Evolutionary conservation across 2,329 filamentous ascomycete species (phyloP).

Genomic region (Epicoccum sorghinum): DNA sequence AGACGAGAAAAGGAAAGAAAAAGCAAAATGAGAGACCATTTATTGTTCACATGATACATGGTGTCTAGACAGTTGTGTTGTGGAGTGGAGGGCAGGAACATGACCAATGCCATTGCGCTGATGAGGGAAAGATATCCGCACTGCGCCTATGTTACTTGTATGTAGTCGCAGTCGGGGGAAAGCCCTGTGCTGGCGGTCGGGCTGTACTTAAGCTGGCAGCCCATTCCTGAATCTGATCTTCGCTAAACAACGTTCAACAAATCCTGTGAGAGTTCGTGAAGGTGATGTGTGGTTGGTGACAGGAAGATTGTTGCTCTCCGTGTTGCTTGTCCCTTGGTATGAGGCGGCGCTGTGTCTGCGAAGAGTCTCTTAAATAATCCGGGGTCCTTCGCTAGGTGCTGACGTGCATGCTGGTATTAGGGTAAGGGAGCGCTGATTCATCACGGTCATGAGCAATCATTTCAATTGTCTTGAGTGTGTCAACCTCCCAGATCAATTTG

Average conservation of each 20-base stretch:
- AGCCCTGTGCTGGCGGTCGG: conserved; percentile 90
- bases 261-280: no score
- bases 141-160: conserved; percentile 17
- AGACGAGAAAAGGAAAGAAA: conserved; percentile 24
- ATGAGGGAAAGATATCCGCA: conserved; percentile 99
- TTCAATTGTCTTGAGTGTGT: no score
- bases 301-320: no score
- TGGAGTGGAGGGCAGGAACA: conserved; percentile 28
- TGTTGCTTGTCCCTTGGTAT: no score
- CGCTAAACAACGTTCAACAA: neutral
- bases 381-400: no score
- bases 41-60: conserved; percentile 9
- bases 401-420: no score
- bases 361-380: no score
- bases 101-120: conserved; percentile 68
- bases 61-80: conserved; percentile 1
- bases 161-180: conserved; percentile 71
- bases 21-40: conserved; percentile 35
- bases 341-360: no score
- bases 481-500: no score
- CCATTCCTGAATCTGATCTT: conserved; percentile 52
- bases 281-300: no score
- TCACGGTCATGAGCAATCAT: no score
- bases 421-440: no score
- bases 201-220: conserved; percentile 85